These are phyloP conservation scores for Backusella tuberculispora DNA, from an alignment of 192 early-diverging fungal species.

Conservation along the genomic window DNA sequence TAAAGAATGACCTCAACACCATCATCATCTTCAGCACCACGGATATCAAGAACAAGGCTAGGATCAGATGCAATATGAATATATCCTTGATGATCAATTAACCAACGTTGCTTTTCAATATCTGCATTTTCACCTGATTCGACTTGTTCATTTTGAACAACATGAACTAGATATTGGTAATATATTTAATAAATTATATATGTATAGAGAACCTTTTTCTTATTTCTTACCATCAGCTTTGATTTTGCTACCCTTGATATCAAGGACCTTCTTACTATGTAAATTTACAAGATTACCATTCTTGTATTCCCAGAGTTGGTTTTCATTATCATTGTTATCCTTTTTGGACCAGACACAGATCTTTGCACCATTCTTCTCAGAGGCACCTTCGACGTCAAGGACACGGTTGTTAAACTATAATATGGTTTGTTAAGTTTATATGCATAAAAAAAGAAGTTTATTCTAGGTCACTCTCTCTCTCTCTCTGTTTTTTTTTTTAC, in stretches of 20 bases:
- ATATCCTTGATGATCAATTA: conserved; percentile 28
- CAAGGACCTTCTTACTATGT: conserved; percentile 28
- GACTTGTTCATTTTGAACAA: too few species aligned
- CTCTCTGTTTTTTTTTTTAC: too few species aligned
- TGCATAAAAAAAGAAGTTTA: too few species aligned
- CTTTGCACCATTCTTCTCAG: conserved; percentile 19
- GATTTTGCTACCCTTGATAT: conserved; percentile 26
- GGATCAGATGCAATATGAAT: conserved; percentile 16
- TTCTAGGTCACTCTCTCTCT: too few species aligned
- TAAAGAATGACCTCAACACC: conserved; percentile 22
- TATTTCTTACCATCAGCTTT: not conserved
- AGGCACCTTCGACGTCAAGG: conserved; percentile 28
- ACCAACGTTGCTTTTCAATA: conserved; percentile 19
- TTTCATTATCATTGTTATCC: not conserved
- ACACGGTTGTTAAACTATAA: conserved; percentile 25
- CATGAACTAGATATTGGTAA: too few species aligned
- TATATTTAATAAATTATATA: too few species aligned
- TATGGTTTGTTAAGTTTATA: too few species aligned
- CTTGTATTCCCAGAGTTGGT: conserved; percentile 31
- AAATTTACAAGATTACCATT: conserved; percentile 24
- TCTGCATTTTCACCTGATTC: too few species aligned
- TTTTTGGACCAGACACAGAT: conserved; percentile 29
- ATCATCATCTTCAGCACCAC: conserved; percentile 17
- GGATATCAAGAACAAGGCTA: conserved; percentile 26
- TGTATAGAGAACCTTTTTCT: too few species aligned